A percentile compares a stretch with the other conserved stretches of the same genome.
Conservation (phyloP, 495 filamentous ascomycete genomes). For the Aspergillus taichungensis region DNA sequence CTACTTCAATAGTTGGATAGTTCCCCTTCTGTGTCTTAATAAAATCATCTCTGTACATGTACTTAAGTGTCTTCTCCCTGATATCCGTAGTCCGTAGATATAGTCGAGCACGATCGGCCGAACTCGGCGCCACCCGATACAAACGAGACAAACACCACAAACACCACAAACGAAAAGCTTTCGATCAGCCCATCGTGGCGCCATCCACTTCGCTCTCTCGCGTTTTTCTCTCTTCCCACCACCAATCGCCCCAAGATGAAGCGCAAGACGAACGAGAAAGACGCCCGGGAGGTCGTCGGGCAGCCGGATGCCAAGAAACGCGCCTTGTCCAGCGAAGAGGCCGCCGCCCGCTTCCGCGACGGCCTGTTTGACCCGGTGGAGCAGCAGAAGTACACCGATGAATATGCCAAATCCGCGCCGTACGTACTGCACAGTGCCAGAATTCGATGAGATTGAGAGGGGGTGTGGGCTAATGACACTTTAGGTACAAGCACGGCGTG, state of each 20-base stretch:
- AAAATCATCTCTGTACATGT: no score
- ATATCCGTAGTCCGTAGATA: no score
- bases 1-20: no score
- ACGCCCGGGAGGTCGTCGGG: conserved; percentile 31
- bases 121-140: conserved; percentile 13
- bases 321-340: conserved; percentile 41
- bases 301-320: conserved; percentile 40
- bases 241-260: conserved; percentile 34
- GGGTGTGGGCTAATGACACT: conserved; percentile 7
- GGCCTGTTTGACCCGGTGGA: conserved; percentile 64
- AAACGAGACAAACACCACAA: not conserved
- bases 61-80: no score
- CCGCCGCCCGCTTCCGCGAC: conserved; percentile 52
- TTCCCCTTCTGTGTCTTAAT: no score
- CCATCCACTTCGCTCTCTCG: not conserved
- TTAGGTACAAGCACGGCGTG: conserved; percentile 80
- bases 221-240: not conserved
- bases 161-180: not conserved
- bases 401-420: conserved; percentile 67
- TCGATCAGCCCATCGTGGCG: not conserved
- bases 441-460: not conserved
- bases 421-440: conserved; percentile 21
- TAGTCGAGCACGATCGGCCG: not conserved
- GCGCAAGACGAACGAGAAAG: conserved; percentile 40
- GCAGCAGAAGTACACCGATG: conserved; percentile 55